phyloP scores from a whole-genome alignment of 768 basidiomycete genomes.

The Aureoboletus auriporus region DNA sequence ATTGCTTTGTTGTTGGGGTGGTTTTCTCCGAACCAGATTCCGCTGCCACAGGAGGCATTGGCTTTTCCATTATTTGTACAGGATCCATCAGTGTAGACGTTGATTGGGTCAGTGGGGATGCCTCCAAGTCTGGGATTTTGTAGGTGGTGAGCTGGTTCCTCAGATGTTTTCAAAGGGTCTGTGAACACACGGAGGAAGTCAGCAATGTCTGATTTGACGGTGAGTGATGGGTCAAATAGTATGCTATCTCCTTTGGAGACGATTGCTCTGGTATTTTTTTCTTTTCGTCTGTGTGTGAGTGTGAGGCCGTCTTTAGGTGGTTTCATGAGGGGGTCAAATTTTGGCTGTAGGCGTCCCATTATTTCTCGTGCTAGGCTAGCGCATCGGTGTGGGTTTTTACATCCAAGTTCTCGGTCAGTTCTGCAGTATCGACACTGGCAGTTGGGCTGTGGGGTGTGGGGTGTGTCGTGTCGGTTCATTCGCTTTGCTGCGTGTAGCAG shows the following conservation, averaged over 20 bases:
- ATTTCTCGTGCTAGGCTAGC: not conserved
- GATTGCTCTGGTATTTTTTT: not conserved
- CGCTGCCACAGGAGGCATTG: too few relatives aligned
- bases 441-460: not conserved
- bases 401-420: not conserved
- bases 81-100: not conserved
- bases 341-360: not conserved
- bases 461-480: not conserved
- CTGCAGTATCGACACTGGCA: not conserved
- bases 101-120: not conserved
- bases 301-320: not conserved
- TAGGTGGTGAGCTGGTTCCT: too few relatives aligned
- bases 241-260: not conserved
- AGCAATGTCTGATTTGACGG: not conserved
- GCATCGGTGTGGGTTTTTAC: not conserved
- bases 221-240: not conserved
- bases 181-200: not conserved
- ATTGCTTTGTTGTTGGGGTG: too few relatives aligned
- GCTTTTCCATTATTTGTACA: not conserved
- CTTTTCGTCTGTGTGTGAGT: not conserved
- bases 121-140: too few relatives aligned
- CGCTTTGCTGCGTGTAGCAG: not conserved
- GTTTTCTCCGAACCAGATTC: too few relatives aligned
- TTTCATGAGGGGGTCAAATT: not conserved
- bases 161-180: not conserved